Conservation (phyloP, 768 basidiomycete species). For the Heimioporus sp. region DNA sequence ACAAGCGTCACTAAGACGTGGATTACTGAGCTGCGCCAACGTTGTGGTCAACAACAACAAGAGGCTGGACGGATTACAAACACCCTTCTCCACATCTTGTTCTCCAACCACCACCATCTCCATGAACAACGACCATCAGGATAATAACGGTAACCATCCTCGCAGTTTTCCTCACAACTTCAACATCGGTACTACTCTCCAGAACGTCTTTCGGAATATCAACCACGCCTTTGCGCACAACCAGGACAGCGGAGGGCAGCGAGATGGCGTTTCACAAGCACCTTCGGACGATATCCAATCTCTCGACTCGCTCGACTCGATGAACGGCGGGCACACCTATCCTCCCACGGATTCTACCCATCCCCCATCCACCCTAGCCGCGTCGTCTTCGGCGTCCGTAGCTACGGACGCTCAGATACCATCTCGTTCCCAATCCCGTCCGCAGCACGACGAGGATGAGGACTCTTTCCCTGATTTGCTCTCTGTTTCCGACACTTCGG, state of each 20-base stretch:
- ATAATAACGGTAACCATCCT: slow-evolving; percentile 5
- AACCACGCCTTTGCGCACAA: slow-evolving; percentile 29
- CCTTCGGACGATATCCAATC: neutral
- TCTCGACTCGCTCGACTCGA: slow-evolving; percentile 2
- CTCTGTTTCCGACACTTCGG: slow-evolving; percentile 38
- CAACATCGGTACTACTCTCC: slow-evolving; percentile 26
- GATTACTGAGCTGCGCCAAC: too few relatives aligned
- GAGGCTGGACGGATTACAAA: too few relatives aligned
- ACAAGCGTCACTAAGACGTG: slow-evolving; percentile 13
- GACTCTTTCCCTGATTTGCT: slow-evolving; percentile 44
- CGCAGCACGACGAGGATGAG: slow-evolving; percentile 29
- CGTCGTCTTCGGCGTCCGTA: neutral
- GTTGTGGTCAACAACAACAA: slow-evolving; percentile 1
- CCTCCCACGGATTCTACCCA: slow-evolving; percentile 1
- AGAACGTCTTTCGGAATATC: slow-evolving; percentile 30
- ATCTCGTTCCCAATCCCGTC: neutral
- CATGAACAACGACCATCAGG: slow-evolving; percentile 18
- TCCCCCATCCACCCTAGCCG: slow-evolving; percentile 1
- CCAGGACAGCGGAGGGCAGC: slow-evolving; percentile 2
- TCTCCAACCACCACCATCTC: slow-evolving; percentile 17
- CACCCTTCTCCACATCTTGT: slow-evolving; percentile 9
- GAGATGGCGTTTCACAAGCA: neutral
- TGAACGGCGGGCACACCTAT: neutral
- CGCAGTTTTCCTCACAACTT: slow-evolving; percentile 17
- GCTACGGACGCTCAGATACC: slow-evolving; percentile 7